Conservation (phyloP, 306 rosid species). For the Hippophae gyantsensis region DNA sequence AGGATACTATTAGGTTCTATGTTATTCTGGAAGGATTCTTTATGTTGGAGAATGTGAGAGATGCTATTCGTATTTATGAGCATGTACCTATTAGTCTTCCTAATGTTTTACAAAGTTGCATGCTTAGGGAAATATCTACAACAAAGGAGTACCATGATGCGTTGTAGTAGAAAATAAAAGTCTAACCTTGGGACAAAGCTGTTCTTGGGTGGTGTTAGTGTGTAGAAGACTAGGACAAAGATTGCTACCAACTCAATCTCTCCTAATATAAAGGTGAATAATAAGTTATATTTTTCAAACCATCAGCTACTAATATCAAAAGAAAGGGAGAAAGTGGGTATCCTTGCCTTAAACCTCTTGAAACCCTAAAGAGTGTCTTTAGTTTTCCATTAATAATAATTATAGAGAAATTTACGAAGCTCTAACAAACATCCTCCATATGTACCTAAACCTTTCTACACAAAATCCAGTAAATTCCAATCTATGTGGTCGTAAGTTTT, state of each 20-base stretch:
- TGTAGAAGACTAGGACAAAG: constrained; percentile 78
- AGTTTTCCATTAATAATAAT: too few species aligned
- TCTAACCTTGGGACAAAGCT: constrained; percentile 88
- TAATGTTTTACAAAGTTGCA: constrained; percentile 84
- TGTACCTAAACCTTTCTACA: too few species aligned
- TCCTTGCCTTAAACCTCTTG: too few species aligned
- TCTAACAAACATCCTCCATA: too few species aligned
- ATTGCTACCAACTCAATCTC: constrained; percentile 35
- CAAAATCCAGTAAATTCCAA: too few species aligned
- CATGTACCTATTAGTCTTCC: constrained; percentile 78
- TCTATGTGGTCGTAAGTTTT: too few species aligned
- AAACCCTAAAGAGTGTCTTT: too few species aligned
- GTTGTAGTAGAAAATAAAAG: constrained; percentile 68
- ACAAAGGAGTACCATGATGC: constrained; percentile 88
- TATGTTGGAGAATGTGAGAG: constrained; percentile 94
- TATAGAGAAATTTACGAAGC: too few species aligned
- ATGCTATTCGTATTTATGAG: constrained; percentile 80
- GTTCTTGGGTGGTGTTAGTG: constrained; percentile 87
- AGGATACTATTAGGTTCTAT: constrained; percentile 78
- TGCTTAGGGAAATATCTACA: constrained; percentile 77
- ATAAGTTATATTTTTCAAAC: too few species aligned
- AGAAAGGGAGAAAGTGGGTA: too few species aligned
- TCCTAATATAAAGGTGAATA: too few species aligned
- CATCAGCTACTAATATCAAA: too few species aligned
- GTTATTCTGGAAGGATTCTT: constrained; percentile 87